Percentiles rank a stretch among this genome's conserved stretches.
phyloP scores from a whole-genome alignment of 2,329 filamentous ascomycete genomes.

The Colletotrichum sp. region DNA sequence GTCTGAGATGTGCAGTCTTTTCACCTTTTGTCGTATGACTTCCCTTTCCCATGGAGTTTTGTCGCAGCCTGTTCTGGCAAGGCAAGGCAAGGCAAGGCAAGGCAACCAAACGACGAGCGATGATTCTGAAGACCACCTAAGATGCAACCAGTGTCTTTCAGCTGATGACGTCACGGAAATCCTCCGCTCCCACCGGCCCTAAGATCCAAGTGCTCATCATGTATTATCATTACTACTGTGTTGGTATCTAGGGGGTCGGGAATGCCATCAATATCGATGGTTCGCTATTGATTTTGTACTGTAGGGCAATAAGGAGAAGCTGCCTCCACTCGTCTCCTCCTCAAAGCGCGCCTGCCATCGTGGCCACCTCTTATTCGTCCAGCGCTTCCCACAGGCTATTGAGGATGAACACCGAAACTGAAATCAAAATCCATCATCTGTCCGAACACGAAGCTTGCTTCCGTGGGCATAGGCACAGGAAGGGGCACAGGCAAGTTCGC shows the following conservation, averaged over 20 bases:
- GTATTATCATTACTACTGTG: background rate
- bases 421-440: background rate
- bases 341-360: background rate
- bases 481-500: background rate
- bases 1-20: background rate
- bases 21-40: background rate
- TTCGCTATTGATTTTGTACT: background rate
- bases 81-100: background rate
- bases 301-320: background rate
- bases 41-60: background rate
- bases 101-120: background rate
- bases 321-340: background rate
- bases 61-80: background rate
- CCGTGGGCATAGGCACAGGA: background rate
- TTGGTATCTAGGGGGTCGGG: background rate
- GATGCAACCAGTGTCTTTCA: background rate
- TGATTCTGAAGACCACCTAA: background rate
- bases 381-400: background rate
- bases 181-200: background rate
- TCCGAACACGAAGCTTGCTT: background rate
- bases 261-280: background rate
- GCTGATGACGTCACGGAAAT: background rate
- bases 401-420: conserved; percentile 25
- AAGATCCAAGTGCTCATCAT: background rate
- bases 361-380: background rate